Base-by-base conservation (phyloP, 345 rosid species). In the Arabis alpina region DNA sequence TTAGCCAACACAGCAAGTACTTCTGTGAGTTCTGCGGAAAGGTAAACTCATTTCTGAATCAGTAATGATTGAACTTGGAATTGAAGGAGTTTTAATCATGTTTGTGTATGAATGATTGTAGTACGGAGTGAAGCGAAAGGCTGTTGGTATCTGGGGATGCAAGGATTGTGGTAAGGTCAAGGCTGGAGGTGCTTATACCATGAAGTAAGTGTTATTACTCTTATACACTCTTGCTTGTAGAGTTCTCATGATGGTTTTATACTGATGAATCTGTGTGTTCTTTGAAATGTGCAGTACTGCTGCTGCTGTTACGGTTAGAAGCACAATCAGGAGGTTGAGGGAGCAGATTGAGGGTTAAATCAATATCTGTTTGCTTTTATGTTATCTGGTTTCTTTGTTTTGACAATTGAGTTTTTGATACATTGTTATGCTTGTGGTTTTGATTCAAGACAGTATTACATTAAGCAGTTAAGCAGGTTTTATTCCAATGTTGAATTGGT, bases 131-230 rank as follows among this genome's bases (percentile, higher is more conserved):
- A 91, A 93, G 85, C 87, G 98, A 57, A 89, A 91, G 79, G 98
- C 90, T 51, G 98, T 91, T 4, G 98, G 98, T 11, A 87, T 93
- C 6, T 93, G 98, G 98, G 89, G 93, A 10, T 93, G 98, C 91
- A 93, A 91, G 76, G 97, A 91, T 51, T 93, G 97, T 23, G 97
- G 98, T 32, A 91, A 91, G 80, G 92, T 93, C 54, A 93, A 89
- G 77, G 97, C 97, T 0, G 97, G 98, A 28, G 98, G 98, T 43
- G 97, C 98, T 23, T 93, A 93, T 82, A 93, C 98, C 15, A 72
- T 93, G 87, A 93, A 93, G 96, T 92, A 78, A 81, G 70, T 81
- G 5, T 15, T 36, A 8, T 15, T 36, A 8, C 3, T 30, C 40
- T 3, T 6, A 4, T n/a, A 3, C 13, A 8, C 1, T n/a, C 3